Evolutionary conservation across 495 filamentous ascomycete species (phyloP), one percentile per base, ranked within the genome.

Genomic region (Penicillium parvum): DNA sequence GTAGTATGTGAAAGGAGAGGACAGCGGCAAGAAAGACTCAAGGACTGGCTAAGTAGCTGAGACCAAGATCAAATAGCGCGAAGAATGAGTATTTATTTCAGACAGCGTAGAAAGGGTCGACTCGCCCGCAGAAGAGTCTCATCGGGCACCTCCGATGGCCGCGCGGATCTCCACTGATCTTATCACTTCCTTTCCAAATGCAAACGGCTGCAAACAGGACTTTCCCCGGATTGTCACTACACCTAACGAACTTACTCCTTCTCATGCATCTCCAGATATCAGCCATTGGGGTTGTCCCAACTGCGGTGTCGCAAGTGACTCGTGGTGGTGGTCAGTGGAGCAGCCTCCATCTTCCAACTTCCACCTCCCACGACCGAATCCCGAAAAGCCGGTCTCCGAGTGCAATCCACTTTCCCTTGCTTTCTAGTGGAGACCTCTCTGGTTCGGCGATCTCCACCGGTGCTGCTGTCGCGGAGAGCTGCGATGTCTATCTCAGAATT

Each of bases 121-220:
- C 45, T 47, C 15, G 36, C 29, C 38, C 40, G 11, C 16, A 16
- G 57, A 45, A 40, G 25, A 36, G 30, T n/a, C n/a, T n/a, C 37
- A 49, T 72, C 68, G 68, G 68, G 58, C 60, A 66, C 43, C 68
- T 72, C 68, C 68, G 68, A 72, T 51, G 58, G 48, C 68, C 68
- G 68, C 58, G 52, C 59, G 57, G 56, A 53, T 53, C 55, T 51
- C 64, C 45, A 43, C 50, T 40, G 61, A 60, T 64, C 58, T 63
- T 61, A 66, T 64, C 59, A 43, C 20, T 26, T n/a, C n/a, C n/a
- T n/a, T n/a, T n/a, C n/a, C n/a, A n/a, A n/a, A n/a, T 35, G 35
- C 26, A 29, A 34, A 36, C 41, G 16, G 15, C 1, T 34, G 2
- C 35, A 25, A 37, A 30, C 35, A 12, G 29, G 29, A 15, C 14